Evolutionary conservation across 192 early-diverging fungal species (phyloP).

Genomic region (Coemansia sp.): DNA sequence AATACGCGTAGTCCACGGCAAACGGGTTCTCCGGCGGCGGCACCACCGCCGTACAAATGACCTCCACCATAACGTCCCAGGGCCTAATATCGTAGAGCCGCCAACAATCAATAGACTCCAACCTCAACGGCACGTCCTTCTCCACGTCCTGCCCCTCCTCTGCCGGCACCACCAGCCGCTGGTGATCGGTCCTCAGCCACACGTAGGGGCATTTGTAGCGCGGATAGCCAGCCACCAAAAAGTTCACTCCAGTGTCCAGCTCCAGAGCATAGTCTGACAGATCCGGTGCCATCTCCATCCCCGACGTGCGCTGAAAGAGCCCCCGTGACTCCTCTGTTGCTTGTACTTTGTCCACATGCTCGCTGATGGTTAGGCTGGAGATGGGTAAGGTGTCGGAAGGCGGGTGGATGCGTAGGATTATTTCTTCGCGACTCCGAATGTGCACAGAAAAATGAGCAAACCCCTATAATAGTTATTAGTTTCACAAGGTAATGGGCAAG

Average conservation of each 20-base stretch:
- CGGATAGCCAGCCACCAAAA: slow-evolving; percentile 67
- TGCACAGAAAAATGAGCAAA: slow-evolving; percentile 66
- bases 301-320: neutral
- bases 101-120: slow-evolving; percentile 67
- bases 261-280: slow-evolving; percentile 26
- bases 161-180: slow-evolving; percentile 49
- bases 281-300: slow-evolving; percentile 21
- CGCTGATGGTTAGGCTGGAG: slow-evolving; percentile 55
- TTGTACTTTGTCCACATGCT: slow-evolving; percentile 25
- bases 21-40: slow-evolving; percentile 67
- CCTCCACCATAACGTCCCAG: slow-evolving; percentile 69
- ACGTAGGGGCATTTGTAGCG: slow-evolving; percentile 72
- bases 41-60: slow-evolving; percentile 57
- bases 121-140: slow-evolving; percentile 60
- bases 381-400: slow-evolving; percentile 23
- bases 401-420: slow-evolving; percentile 61
- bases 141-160: slow-evolving; percentile 53
- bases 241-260: slow-evolving; percentile 57
- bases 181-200: slow-evolving; percentile 67
- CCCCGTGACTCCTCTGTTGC: slow-evolving; percentile 21
- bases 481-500: too few species aligned
- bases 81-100: slow-evolving; percentile 60
- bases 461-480: slow-evolving; percentile 44
- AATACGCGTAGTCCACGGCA: slow-evolving; percentile 60
- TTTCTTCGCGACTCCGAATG: slow-evolving; percentile 67